These are phyloP conservation scores for Panaeolus papilionaceus DNA, from an alignment of 768 basidiomycete genomes.

Conservation along the genomic window DNA sequence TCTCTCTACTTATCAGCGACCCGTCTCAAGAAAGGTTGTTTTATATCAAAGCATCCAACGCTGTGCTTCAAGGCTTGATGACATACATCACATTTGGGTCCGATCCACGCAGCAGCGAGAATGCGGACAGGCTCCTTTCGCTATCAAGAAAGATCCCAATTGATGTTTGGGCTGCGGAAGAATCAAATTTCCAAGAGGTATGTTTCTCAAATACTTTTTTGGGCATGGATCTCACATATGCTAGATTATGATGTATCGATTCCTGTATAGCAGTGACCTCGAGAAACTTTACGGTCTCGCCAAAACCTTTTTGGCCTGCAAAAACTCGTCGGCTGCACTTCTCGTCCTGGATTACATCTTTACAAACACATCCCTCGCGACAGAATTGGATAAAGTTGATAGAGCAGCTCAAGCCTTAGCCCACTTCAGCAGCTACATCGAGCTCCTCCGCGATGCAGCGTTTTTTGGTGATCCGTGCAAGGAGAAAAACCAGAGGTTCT, in stretches of 20 bases:
- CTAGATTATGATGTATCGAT: slow-evolving; percentile 30
- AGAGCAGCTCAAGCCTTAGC: slow-evolving; percentile 37
- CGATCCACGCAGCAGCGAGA: slow-evolving; percentile 22
- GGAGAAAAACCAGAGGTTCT: slow-evolving; percentile 1
- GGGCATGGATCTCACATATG: background rate
- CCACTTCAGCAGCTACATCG: slow-evolving; percentile 42
- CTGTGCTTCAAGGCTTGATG: slow-evolving; percentile 57
- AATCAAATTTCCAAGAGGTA: slow-evolving; percentile 22
- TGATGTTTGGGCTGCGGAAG: slow-evolving; percentile 22
- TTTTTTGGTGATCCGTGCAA: slow-evolving; percentile 34
- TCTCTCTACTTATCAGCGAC: slow-evolving; percentile 49
- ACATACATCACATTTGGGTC: slow-evolving; percentile 48
- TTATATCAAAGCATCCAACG: slow-evolving; percentile 40
- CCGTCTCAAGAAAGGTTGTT: slow-evolving; percentile 30
- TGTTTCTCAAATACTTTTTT: slow-evolving; percentile 16
- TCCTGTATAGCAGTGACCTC: slow-evolving; percentile 26
- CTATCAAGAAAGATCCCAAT: slow-evolving; percentile 23
- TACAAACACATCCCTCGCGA: slow-evolving; percentile 31
- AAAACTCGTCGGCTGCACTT: slow-evolving; percentile 41
- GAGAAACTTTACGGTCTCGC: slow-evolving; percentile 38
- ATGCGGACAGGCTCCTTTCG: slow-evolving; percentile 32
- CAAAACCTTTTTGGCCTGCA: slow-evolving; percentile 32
- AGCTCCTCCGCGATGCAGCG: slow-evolving; percentile 36
- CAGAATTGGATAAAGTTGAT: slow-evolving; percentile 25
- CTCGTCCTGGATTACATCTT: slow-evolving; percentile 53